A percentile compares a stretch with the other conserved stretches of the same genome.
These are phyloP conservation scores for Pyracantha coccinea DNA, from an alignment of 331 rosid species.

Conservation along the genomic window DNA sequence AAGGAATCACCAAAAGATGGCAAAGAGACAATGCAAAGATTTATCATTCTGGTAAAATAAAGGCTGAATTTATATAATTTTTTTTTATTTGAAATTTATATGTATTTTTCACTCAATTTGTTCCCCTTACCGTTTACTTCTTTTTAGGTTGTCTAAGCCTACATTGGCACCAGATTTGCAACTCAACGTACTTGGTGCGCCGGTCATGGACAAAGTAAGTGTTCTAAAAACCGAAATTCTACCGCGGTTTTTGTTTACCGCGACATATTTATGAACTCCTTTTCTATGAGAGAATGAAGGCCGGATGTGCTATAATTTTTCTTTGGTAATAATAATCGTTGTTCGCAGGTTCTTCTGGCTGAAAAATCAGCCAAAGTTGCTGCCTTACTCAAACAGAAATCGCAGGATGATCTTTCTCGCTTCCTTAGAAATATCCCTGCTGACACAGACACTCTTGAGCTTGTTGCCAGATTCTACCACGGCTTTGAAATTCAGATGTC, in stretches of 20 bases:
- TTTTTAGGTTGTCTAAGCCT: slow-evolving; percentile 26
- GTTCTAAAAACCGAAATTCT: background rate
- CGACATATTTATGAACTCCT: background rate
- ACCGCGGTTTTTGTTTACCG: background rate
- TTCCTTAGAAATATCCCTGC: slow-evolving; percentile 33
- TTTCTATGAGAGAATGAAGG: too few relatives aligned
- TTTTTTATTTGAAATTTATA: background rate
- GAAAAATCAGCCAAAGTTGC: slow-evolving; percentile 35
- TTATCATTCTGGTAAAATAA: slow-evolving; percentile 6
- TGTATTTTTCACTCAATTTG: background rate
- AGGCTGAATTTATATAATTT: background rate
- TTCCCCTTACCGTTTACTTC: background rate
- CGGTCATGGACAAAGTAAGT: slow-evolving; percentile 17
- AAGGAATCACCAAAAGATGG: slow-evolving; percentile 7
- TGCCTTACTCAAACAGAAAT: slow-evolving; percentile 9
- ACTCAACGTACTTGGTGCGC: slow-evolving; percentile 19
- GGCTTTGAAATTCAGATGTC: slow-evolving; percentile 29
- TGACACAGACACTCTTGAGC: slow-evolving; percentile 25
- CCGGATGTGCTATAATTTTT: background rate
- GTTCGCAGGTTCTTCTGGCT: slow-evolving; percentile 32
- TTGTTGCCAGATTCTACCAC: slow-evolving; percentile 36
- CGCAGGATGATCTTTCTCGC: slow-evolving; percentile 17
- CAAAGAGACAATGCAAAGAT: background rate
- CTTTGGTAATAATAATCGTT: background rate
- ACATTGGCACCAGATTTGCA: slow-evolving; percentile 8